Evolutionary conservation across 495 filamentous ascomycete species (phyloP).

Genomic region (Penicillium egyptiacum): DNA sequence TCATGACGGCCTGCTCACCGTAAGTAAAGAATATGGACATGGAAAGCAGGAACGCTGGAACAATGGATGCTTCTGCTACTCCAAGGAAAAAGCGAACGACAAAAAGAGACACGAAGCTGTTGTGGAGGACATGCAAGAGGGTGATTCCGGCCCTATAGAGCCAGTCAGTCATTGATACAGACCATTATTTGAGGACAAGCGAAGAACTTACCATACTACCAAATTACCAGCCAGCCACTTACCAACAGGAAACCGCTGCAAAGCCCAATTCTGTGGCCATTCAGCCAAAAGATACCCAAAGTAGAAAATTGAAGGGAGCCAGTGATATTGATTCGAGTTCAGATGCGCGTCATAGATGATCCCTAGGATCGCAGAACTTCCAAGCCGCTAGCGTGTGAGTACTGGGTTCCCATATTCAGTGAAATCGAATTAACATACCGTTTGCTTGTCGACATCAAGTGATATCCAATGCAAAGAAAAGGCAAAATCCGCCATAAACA

Average conservation of each 20-base stretch:
- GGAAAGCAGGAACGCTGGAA: slow-evolving; percentile 41
- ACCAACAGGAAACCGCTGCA: slow-evolving; percentile 41
- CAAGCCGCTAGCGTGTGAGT: slow-evolving; percentile 26
- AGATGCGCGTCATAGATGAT: slow-evolving; percentile 48
- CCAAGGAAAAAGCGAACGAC: slow-evolving; percentile 45
- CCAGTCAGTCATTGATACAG: neutral
- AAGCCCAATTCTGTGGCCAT: slow-evolving; percentile 43
- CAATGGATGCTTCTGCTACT: slow-evolving; percentile 42
- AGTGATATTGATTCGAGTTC: slow-evolving; percentile 41
- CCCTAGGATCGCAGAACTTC: slow-evolving; percentile 51
- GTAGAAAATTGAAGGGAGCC: slow-evolving; percentile 53
- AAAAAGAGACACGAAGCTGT: slow-evolving; percentile 41
- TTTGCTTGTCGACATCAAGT: slow-evolving; percentile 49
- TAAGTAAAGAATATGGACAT: slow-evolving; percentile 49
- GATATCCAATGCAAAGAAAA: slow-evolving; percentile 46
- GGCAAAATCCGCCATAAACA: slow-evolving; percentile 41
- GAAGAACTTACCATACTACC: slow-evolving; percentile 31
- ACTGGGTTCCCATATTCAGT: neutral
- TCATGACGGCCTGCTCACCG: slow-evolving; percentile 41
- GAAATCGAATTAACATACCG: slow-evolving; percentile 25
- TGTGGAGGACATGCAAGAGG: slow-evolving; percentile 39
- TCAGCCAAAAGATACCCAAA: slow-evolving; percentile 47
- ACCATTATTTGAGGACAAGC: neutral
- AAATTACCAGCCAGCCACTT: slow-evolving; percentile 43
- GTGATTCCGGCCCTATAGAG: slow-evolving; percentile 34